A percentile compares a stretch with the other conserved stretches of the same genome.
phyloP scores from a whole-genome alignment of 2,329 filamentous ascomycete genomes.

The Sordariomycetes sp. region DNA sequence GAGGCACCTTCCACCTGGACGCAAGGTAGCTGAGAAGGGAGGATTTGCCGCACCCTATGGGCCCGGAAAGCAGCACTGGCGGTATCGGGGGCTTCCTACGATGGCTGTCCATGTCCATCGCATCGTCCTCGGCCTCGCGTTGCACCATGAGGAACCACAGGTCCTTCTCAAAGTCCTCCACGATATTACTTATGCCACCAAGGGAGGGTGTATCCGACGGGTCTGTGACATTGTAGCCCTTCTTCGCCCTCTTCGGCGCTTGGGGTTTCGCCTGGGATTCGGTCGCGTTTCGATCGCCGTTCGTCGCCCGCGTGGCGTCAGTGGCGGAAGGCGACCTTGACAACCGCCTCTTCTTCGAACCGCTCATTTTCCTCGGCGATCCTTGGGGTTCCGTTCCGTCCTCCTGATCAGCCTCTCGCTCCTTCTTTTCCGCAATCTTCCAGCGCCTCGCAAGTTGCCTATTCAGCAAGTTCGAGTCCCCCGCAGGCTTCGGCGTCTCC shows the following conservation, averaged over 20 bases:
- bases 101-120: neutral
- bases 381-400: conserved; percentile 15
- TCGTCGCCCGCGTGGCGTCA: conserved; percentile 4
- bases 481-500: conserved; percentile 11
- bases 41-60: conserved; percentile 70
- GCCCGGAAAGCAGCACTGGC: conserved; percentile 65
- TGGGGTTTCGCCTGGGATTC: conserved; percentile 7
- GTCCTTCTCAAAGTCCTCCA: conserved; percentile 6
- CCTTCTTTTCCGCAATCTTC: conserved; percentile 12
- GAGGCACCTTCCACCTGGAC: conserved; percentile 57
- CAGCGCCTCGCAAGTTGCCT: conserved; percentile 27
- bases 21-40: conserved; percentile 65
- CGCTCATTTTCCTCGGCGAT: conserved; percentile 16
- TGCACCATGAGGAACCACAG: conserved; percentile 6
- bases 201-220: conserved; percentile 10
- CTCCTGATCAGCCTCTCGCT: conserved; percentile 4
- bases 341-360: conserved; percentile 4
- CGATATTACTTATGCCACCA: conserved; percentile 15
- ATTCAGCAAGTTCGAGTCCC: conserved; percentile 25
- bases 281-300: conserved; percentile 2
- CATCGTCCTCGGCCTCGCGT: neutral
- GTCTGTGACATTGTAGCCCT: conserved; percentile 17
- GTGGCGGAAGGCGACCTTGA: conserved; percentile 3
- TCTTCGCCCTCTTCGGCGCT: conserved; percentile 16
- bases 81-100: neutral